Percentiles rank a stretch among this genome's conserved stretches.
Evolutionary conservation across 371 early-diverging fungal species (phyloP).

Genomic region (Capillidium heterosporum): DNA sequence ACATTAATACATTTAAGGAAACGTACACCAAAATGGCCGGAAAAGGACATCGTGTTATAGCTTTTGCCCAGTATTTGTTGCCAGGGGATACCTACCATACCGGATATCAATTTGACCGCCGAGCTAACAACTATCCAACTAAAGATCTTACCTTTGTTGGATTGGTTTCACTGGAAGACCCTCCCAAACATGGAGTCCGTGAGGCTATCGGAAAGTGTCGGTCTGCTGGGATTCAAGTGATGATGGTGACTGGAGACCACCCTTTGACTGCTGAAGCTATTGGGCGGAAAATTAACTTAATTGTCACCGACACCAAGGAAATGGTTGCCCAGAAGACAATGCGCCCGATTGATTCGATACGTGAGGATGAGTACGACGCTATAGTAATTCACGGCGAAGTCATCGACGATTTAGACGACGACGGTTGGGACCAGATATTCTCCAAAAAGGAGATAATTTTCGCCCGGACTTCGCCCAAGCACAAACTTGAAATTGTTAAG

Average conservation of each 20-base stretch:
- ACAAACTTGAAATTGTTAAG: slow-evolving; percentile 77
- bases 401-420: slow-evolving; percentile 54
- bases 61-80: slow-evolving; percentile 62
- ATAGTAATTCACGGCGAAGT: slow-evolving; percentile 82
- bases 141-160: slow-evolving; percentile 61
- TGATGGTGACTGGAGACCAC: slow-evolving; percentile 96
- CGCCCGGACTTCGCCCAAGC: slow-evolving; percentile 78
- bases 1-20: slow-evolving; percentile 35
- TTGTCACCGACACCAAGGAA: slow-evolving; percentile 69
- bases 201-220: slow-evolving; percentile 84
- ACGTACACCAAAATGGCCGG: slow-evolving; percentile 69
- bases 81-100: slow-evolving; percentile 41
- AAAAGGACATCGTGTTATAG: slow-evolving; percentile 87
- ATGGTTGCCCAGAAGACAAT: slow-evolving; percentile 44
- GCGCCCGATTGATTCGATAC: slow-evolving; percentile 30
- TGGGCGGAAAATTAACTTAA: slow-evolving; percentile 78
- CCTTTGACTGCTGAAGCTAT: slow-evolving; percentile 74
- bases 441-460: slow-evolving; percentile 74
- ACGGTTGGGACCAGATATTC: slow-evolving; percentile 76
- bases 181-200: slow-evolving; percentile 93
- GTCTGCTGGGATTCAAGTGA: slow-evolving; percentile 78
- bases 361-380: slow-evolving; percentile 61
- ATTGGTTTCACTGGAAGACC: slow-evolving; percentile 77
- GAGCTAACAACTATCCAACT: slow-evolving; percentile 50
- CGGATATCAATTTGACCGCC: slow-evolving; percentile 44